These are phyloP conservation scores for Ascochyta lentis DNA, from an alignment of 2,329 filamentous ascomycete genomes.

Conservation along the genomic window DNA sequence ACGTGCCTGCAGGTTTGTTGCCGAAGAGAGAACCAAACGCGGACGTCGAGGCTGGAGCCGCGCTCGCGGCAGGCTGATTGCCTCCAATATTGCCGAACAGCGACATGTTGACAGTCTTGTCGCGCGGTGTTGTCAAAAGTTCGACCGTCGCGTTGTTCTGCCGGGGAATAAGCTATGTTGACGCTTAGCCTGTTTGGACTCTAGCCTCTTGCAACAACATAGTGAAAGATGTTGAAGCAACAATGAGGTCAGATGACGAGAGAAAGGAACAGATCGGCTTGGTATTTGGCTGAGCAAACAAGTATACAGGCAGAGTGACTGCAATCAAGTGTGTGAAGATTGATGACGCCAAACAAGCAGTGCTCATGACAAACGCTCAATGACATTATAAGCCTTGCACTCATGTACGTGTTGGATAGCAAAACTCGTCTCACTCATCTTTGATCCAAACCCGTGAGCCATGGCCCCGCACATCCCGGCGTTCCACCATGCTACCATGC, in stretches of 20 bases:
- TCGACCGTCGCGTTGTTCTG: slow-evolving; percentile 34
- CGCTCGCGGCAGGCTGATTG: slow-evolving; percentile 39
- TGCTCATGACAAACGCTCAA: slow-evolving; percentile 1
- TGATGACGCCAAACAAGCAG: background rate
- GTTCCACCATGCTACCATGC: slow-evolving; percentile 14
- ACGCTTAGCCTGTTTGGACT: slow-evolving; percentile 8
- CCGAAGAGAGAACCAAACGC: slow-evolving; percentile 38
- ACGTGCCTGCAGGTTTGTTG: slow-evolving; percentile 23
- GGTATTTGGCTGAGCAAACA: background rate
- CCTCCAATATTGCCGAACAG: slow-evolving; percentile 43
- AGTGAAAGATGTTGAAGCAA: slow-evolving; percentile 3
- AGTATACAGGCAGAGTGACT: background rate
- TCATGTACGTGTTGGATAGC: background rate
- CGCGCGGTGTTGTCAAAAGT: slow-evolving; percentile 31
- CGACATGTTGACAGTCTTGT: slow-evolving; percentile 36
- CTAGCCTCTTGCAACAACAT: background rate
- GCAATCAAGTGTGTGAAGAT: background rate
- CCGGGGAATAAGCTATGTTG: slow-evolving; percentile 11
- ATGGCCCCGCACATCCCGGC: slow-evolving; percentile 1
- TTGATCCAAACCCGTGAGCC: background rate
- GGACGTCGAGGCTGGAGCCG: slow-evolving; percentile 25
- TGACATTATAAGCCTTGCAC: slow-evolving; percentile 1
- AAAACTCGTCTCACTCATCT: background rate
- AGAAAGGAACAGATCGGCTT: background rate
- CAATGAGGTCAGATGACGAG: background rate